phyloP scores from a whole-genome alignment of 148 eudicot genomes.

The Rhododendron williamsianum region DNA sequence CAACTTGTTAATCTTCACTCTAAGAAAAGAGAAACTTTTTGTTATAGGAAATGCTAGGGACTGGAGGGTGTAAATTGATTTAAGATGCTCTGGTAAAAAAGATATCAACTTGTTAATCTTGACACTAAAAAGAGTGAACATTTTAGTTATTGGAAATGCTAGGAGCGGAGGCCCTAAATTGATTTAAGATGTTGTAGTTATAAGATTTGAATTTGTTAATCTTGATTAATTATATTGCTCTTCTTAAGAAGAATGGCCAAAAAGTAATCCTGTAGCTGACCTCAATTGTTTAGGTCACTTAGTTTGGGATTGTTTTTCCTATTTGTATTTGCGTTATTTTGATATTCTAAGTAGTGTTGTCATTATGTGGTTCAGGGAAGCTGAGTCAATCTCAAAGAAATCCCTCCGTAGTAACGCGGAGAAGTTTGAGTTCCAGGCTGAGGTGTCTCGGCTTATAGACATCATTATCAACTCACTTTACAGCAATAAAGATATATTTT shows the following conservation, averaged over 20 bases:
- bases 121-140: background rate
- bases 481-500: conserved; percentile 96
- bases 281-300: background rate
- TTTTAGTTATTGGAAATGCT: background rate
- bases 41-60: background rate
- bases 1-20: background rate
- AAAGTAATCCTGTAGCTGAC: background rate
- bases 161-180: background rate
- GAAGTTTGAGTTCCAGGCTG: conserved; percentile 99
- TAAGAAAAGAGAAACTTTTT: background rate
- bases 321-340: background rate
- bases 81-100: background rate
- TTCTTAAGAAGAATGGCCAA: background rate
- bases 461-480: conserved; percentile 92
- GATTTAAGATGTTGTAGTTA: background rate
- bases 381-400: conserved; percentile 86
- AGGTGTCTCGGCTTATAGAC: conserved; percentile 99
- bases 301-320: background rate
- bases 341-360: background rate
- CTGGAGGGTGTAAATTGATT: background rate
- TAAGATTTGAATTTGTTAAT: background rate
- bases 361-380: conserved; percentile 49
- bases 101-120: background rate
- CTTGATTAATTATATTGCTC: background rate
- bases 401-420: conserved; percentile 77